A percentile compares a stretch with the other conserved stretches of the same genome.
Evolutionary conservation across 352 stramenopile genomes (phyloP).

Genomic region (Bremia lactucae): DNA sequence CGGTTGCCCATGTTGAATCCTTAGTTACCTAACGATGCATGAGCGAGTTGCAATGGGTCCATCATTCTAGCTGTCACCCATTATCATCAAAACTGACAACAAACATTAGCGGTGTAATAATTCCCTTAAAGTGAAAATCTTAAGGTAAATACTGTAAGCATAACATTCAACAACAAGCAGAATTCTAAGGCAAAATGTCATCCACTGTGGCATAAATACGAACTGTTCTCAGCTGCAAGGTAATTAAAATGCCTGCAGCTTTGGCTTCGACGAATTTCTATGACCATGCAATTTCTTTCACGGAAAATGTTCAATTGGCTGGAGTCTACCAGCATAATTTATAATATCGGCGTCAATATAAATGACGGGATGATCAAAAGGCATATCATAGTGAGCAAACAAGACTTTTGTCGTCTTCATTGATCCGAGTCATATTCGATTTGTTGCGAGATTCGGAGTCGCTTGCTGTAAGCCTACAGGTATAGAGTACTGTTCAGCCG

Average conservation of each 20-base stretch:
- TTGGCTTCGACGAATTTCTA: no score
- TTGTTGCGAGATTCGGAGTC: slow-evolving; percentile 3
- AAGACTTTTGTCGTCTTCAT: no score
- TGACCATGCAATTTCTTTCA: slow-evolving; percentile 40
- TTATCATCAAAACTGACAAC: slow-evolving; percentile 54
- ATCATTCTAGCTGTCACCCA: slow-evolving; percentile 54
- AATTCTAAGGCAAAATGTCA: slow-evolving; percentile 77
- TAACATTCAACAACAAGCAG: slow-evolving; percentile 82
- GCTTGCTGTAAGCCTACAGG: slow-evolving; percentile 9
- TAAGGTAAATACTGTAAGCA: slow-evolving; percentile 62
- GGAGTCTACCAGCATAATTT: no score
- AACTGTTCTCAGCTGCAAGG: slow-evolving; percentile 50
- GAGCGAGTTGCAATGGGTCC: slow-evolving; percentile 60
- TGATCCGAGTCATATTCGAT: slow-evolving; percentile 6
- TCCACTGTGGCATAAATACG: slow-evolving; percentile 47
- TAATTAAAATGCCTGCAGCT: no score
- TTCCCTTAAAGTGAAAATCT: slow-evolving; percentile 58
- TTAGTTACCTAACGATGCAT: slow-evolving; percentile 69
- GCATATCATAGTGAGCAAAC: no score
- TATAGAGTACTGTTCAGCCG: slow-evolving; percentile 6
- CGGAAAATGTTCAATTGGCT: not conserved
- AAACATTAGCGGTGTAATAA: slow-evolving; percentile 52
- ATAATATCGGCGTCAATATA: no score
- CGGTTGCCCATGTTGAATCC: slow-evolving; percentile 45
- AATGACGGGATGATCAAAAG: no score